Conservation (phyloP, 352 stramenopile species). For the Phytophthora sp. region DNA sequence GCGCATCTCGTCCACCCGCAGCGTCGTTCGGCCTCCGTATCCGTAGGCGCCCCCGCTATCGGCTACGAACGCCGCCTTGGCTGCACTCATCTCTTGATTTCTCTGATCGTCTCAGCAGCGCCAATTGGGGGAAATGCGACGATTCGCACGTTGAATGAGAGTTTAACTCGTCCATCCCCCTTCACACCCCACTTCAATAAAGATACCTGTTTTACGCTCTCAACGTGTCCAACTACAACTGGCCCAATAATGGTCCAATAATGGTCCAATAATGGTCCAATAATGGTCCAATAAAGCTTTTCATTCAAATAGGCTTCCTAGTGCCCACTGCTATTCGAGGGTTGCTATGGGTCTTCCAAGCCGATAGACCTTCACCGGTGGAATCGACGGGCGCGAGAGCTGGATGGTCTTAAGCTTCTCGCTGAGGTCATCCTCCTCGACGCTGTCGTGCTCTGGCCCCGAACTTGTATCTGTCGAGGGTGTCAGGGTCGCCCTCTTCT, state of each 20-base stretch:
- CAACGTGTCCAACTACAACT: slow-evolving; percentile 21
- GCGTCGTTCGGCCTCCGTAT: slow-evolving; percentile 28
- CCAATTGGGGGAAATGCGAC: not conserved
- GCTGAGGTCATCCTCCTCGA: slow-evolving; percentile 58
- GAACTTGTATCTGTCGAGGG: slow-evolving; percentile 14
- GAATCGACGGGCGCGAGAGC: slow-evolving; percentile 63
- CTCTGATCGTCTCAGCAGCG: not conserved
- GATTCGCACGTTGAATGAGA: slow-evolving; percentile 28
- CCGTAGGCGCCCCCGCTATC: slow-evolving; percentile 39
- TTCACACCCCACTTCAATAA: slow-evolving; percentile 17
- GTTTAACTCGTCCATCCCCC: slow-evolving; percentile 20
- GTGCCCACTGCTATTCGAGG: not conserved
- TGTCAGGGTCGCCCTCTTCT: slow-evolving; percentile 23
- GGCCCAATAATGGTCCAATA: slow-evolving; percentile 1
- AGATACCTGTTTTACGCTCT: slow-evolving; percentile 15
- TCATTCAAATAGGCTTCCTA: slow-evolving; percentile 4
- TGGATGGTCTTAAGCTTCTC: slow-evolving; percentile 75
- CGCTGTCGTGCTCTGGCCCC: slow-evolving; percentile 36
- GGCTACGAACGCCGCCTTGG: slow-evolving; percentile 39
- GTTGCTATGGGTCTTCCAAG: slow-evolving; percentile 22
- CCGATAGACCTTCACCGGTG: slow-evolving; percentile 53
- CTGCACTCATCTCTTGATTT: slow-evolving; percentile 14
- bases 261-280: too few species aligned
- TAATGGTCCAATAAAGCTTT: not conserved
- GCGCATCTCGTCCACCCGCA: slow-evolving; percentile 53